Base-by-base conservation (phyloP, 441 rosid species). In the Eruca vesicaria region DNA sequence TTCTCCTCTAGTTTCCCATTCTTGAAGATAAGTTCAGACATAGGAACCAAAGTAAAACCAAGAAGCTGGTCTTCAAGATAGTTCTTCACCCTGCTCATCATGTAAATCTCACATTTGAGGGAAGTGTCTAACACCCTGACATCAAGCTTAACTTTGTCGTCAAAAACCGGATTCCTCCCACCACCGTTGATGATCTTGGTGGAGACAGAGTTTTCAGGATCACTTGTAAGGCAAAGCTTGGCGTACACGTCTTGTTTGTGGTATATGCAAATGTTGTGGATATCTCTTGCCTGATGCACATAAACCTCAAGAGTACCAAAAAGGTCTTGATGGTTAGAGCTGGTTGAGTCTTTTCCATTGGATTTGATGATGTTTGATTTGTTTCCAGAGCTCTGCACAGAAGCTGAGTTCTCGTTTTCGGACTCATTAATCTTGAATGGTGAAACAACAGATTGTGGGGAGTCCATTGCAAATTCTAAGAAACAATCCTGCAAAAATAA, bases 211-310 rank as follows among this genome's bases (percentile, higher is more conserved):
- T 71, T 85, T 62, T 89, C 93, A 10, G 98, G 99, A 70, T 93
- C 88, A 72, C 87, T 85, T 32, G 97, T 93, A 50, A 96, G 83
- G 78, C 94, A 92, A 82, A 93, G 84, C 92, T 90, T 96, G 52
- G 99, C 98, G 85, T 96, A 96, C 68, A 96, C 99, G 80, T 96
- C 99, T 85, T 96, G 99, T 84, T 96, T 96, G 81, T 96, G 99
- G 89, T 96, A 96, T 80, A 96, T 96, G 87, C 99, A 96, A 71
- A 96, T 89, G 89, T 96, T 96, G 0, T 96, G 99, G 72, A 96
- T 93, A 77, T 96, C 99, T 77, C 99, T 86, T 12, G 99, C 99
- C 76, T 90, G 92, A 80, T 93, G 98, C 15, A 96, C 77, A 81
- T 71, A 86, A 67, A 93, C 96, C 72, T 88, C 89, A 48, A 96